Base-by-base conservation (phyloP, 2,329 filamentous ascomycete genomes). In the Triangularia setosa region DNA sequence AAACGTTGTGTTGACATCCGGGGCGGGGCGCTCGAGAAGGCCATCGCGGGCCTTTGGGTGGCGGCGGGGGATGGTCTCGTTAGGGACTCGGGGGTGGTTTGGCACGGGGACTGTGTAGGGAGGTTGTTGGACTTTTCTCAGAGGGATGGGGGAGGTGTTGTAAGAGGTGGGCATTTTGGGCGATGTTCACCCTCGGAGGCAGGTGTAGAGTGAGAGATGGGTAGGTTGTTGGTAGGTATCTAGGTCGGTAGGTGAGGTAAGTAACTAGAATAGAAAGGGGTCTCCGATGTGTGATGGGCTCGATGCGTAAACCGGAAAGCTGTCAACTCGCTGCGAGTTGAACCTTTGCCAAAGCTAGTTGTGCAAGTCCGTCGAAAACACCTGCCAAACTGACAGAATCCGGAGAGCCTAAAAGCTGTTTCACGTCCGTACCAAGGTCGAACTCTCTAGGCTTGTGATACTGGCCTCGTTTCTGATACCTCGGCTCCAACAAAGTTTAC, bases 61-160 rank as follows among this genome's bases (percentile, higher is more conserved):
- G 65, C 92, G 86, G 71, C 91, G 89, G 44, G 93, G 92, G 69
- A 92, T 88, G 58, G 93, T 94, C 81, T 97, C 92, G 79, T 92
- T 92, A 5, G 89, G 82, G 66, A 90, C 84, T 70, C 88, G 87
- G 73, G 87, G 78, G 69, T 81, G 86, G 72, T 88, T 90, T 16
- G 90, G 80, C 11, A 84, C 86, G 72, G 95, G 90, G 73, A 93
- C 80, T 63, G 89, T 89, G 80, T 89, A 94, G 14, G 92, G 91
- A 33, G 87, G 84, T 76, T 87, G 87, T 78, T 90, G 88, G 72
- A 84, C 80, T 77, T 85, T 84, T 72, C 81, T 78, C 67, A 87
- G 74, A 67, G 84, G 84, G 73, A 82, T 78, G 27, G 80, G 75
- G 68, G 80, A 71, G 72, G 72, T 62, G 24, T 71, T 78, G 75